Evolutionary conservation across 495 filamentous ascomycete genomes (phyloP).

Genomic region (Xanthoparmelia taractica): DNA sequence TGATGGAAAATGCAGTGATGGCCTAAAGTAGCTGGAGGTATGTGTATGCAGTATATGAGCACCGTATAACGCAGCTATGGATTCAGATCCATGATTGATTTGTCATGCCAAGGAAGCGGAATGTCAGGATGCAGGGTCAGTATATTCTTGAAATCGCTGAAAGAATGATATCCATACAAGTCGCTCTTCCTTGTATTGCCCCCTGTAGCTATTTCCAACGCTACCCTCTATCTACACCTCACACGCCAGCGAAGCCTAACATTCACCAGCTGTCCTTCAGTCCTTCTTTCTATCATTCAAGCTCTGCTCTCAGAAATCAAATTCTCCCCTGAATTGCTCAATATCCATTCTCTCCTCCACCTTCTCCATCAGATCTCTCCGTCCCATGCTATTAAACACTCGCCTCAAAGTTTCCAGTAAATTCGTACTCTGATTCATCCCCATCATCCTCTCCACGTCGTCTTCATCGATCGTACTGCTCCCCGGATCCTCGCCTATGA

Average conservation of each 20-base stretch:
- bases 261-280: background rate
- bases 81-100: background rate
- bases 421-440: slow-evolving; percentile 93
- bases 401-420: slow-evolving; percentile 85
- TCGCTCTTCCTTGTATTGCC: background rate
- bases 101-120: no score
- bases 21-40: no score
- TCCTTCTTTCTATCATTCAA: background rate
- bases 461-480: slow-evolving; percentile 43
- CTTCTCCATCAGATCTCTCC: slow-evolving; percentile 77
- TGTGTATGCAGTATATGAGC: no score
- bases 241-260: background rate
- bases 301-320: slow-evolving; percentile 53
- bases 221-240: background rate
- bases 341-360: slow-evolving; percentile 87
- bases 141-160: background rate
- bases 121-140: background rate
- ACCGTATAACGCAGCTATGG: background rate
- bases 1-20: no score
- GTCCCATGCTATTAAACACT: slow-evolving; percentile 90
- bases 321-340: slow-evolving; percentile 74
- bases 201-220: background rate
- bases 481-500: slow-evolving; percentile 51
- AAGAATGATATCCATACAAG: background rate
- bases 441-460: slow-evolving; percentile 70